Evolutionary conservation across 805 yeast genomes (phyloP).

Genomic region (Saccharomycopsis malanga): DNA sequence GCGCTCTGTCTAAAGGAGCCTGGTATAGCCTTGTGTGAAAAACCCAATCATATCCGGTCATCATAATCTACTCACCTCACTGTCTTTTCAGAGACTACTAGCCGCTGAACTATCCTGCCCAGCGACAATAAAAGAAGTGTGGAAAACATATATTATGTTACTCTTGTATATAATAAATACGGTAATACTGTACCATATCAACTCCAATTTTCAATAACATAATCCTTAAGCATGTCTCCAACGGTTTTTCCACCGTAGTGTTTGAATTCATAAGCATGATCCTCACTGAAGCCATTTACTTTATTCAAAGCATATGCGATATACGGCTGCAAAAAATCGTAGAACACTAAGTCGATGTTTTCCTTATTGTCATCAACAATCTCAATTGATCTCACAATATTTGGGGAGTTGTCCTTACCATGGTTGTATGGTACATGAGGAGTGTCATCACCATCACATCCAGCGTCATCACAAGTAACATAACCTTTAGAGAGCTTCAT

Average conservation of each 20-base stretch:
- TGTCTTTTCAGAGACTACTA: no score
- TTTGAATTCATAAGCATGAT: conserved; percentile 29
- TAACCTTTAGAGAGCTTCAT: conserved; percentile 55
- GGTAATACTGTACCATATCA: no score
- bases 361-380: conserved; percentile 26
- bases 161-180: no score
- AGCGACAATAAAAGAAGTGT: no score
- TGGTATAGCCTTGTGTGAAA: no score
- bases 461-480: conserved; percentile 78
- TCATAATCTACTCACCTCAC: no score
- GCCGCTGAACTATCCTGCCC: no score
- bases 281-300: conserved; percentile 23
- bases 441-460: conserved; percentile 82
- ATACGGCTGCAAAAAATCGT: conserved; percentile 61
- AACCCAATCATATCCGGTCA: no score
- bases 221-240: conserved; percentile 38
- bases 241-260: conserved; percentile 36
- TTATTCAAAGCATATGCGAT: conserved; percentile 39
- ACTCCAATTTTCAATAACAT: conserved; percentile 33
- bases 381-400: conserved; percentile 55
- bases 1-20: no score
- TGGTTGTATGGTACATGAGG: conserved; percentile 43
- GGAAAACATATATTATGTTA: no score
- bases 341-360: conserved; percentile 64
- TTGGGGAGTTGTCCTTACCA: conserved; percentile 60